Percentiles rank a stretch among this genome's conserved stretches.
These are phyloP conservation scores for Phaseolus coccineus DNA, from an alignment of 331 rosid species.

Conservation along the genomic window DNA sequence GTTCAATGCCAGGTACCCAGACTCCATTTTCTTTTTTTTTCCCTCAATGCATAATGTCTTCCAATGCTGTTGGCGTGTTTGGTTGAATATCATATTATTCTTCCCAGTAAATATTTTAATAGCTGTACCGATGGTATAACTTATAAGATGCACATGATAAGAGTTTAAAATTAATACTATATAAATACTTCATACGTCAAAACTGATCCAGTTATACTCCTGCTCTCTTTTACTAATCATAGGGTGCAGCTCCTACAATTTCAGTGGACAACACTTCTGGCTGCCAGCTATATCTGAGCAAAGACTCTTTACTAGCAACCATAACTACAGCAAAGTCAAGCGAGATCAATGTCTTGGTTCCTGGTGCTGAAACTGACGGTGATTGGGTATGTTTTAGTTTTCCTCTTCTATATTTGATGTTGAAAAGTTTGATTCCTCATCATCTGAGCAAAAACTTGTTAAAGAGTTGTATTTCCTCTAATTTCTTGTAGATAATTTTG, in stretches of 20 bases:
- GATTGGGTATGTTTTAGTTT: conserved; percentile 80
- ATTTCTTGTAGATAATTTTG: conserved; percentile 16
- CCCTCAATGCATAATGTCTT: background rate
- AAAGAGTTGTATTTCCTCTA: background rate
- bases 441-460: conserved; percentile 18
- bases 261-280: conserved; percentile 91
- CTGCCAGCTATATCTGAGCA: conserved; percentile 88
- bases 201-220: conserved; percentile 31
- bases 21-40: background rate
- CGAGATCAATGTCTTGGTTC: conserved; percentile 93
- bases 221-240: conserved; percentile 38
- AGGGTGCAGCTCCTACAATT: conserved; percentile 97
- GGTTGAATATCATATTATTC: conserved; percentile 32
- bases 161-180: conserved; percentile 16
- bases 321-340: conserved; percentile 96
- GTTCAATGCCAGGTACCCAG: conserved; percentile 91
- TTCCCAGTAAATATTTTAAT: conserved; percentile 9
- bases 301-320: conserved; percentile 78
- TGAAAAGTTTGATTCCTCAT: conserved; percentile 25
- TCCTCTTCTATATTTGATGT: conserved; percentile 22
- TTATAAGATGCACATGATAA: conserved; percentile 33
- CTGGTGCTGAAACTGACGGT: conserved; percentile 71
- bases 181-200: conserved; percentile 7
- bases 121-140: conserved; percentile 12
- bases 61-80: conserved; percentile 33